phyloP scores from a whole-genome alignment of 805 yeast species.

The Alloascoidea africana region DNA sequence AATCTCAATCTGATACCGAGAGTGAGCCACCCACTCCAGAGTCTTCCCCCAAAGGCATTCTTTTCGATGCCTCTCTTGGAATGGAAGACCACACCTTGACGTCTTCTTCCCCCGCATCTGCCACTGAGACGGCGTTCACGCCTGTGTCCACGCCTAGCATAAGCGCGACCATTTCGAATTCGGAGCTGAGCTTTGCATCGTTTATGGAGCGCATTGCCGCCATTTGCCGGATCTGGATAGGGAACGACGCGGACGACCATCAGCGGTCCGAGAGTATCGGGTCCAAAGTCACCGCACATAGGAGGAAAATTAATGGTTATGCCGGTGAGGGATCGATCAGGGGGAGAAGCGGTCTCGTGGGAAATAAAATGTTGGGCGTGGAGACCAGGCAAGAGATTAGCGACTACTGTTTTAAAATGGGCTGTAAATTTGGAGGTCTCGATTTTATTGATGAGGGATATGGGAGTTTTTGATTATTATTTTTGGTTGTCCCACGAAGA shows the following conservation, averaged over 20 bases:
- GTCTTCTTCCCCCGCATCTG: too few species aligned
- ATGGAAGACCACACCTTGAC: too few species aligned
- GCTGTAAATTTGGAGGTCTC: not conserved
- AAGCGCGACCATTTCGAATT: not conserved
- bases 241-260: too few species aligned
- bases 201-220: not conserved
- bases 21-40: not conserved
- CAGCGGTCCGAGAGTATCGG: too few species aligned
- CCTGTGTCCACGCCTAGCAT: too few species aligned
- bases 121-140: too few species aligned
- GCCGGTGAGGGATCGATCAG: too few species aligned
- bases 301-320: too few species aligned
- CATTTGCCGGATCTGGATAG: not conserved
- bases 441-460: conserved; percentile 1
- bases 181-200: not conserved
- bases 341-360: not conserved
- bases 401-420: not conserved
- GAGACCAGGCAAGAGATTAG: not conserved
- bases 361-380: not conserved
- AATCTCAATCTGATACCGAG: not conserved
- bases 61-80: not conserved
- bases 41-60: not conserved
- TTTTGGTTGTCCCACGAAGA: too few species aligned
- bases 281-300: too few species aligned
- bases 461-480: not conserved